phyloP scores from a whole-genome alignment of 1,284 basidiomycete species.

The Ceratorhiza oryzae-sativae region DNA sequence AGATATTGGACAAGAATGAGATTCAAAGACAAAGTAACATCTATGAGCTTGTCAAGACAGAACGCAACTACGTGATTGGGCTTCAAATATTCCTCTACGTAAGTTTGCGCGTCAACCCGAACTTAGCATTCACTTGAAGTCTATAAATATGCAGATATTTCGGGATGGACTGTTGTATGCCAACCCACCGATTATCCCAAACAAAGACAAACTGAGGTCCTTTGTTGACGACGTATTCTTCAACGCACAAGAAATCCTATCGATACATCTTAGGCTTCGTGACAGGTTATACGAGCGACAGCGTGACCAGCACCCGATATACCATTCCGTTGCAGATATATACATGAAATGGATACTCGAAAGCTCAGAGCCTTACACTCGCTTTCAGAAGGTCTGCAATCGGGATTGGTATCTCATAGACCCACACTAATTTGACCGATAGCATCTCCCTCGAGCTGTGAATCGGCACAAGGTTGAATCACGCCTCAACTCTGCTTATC shows the following conservation, averaged over 20 bases:
- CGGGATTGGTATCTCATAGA: too few relatives aligned
- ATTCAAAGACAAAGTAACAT: conserved; percentile 36
- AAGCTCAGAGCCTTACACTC: conserved; percentile 24
- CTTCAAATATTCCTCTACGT: conserved; percentile 36
- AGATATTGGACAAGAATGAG: conserved; percentile 25
- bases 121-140: neutral
- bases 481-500: conserved; percentile 73
- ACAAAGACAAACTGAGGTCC: conserved; percentile 57
- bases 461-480: conserved; percentile 76
- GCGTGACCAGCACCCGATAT: conserved; percentile 77
- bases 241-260: conserved; percentile 69
- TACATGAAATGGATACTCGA: conserved; percentile 55
- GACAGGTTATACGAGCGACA: conserved; percentile 72
- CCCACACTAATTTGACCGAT: too few relatives aligned
- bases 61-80: conserved; percentile 24
- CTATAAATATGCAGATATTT: conserved; percentile 11
- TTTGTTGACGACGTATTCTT: conserved; percentile 80
- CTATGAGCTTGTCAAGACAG: conserved; percentile 32
- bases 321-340: conserved; percentile 79
- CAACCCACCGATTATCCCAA: conserved; percentile 54
- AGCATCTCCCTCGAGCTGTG: conserved; percentile 49
- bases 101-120: neutral
- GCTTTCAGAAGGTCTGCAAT: conserved; percentile 39
- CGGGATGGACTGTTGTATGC: conserved; percentile 37
- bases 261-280: conserved; percentile 70